Conservation (phyloP, 2,329 filamentous ascomycete genomes). For the Kalmusia sp. region DNA sequence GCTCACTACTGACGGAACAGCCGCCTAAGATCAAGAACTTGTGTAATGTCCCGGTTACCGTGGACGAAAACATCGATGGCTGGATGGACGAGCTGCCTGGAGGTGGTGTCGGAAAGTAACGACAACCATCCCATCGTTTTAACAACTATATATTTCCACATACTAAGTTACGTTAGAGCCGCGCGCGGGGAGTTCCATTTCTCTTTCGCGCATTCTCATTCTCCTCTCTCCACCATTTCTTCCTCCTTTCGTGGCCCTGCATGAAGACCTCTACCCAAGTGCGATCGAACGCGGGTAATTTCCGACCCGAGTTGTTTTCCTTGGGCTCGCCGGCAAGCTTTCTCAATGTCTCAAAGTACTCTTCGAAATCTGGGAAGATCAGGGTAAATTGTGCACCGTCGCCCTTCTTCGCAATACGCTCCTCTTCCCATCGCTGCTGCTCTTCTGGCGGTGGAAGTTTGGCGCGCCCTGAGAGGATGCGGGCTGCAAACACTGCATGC, state of each 20-base stretch:
- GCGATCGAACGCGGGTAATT: slow-evolving; percentile 50
- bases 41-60: slow-evolving; percentile 29
- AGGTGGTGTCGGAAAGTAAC: slow-evolving; percentile 4
- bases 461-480: slow-evolving; percentile 63
- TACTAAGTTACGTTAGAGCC: slow-evolving; percentile 8
- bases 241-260: slow-evolving; percentile 62
- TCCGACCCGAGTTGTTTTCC: slow-evolving; percentile 53
- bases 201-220: slow-evolving; percentile 51
- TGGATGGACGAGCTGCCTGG: slow-evolving; percentile 22
- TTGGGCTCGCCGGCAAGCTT: slow-evolving; percentile 56
- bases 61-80: slow-evolving; percentile 33
- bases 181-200: not conserved
- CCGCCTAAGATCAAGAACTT: slow-evolving; percentile 28
- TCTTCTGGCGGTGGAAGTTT: slow-evolving; percentile 57
- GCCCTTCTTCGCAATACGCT: slow-evolving; percentile 61
- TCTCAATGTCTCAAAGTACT: slow-evolving; percentile 68
- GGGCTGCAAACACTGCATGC: slow-evolving; percentile 69
- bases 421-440: slow-evolving; percentile 64
- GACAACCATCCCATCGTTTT: not conserved
- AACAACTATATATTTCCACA: no score
- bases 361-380: slow-evolving; percentile 67
- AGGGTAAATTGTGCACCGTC: slow-evolving; percentile 65
- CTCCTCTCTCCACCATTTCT: slow-evolving; percentile 63
- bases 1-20: slow-evolving; percentile 3
- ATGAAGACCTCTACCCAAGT: slow-evolving; percentile 61